Evolutionary conservation across 2,329 filamentous ascomycete genomes (phyloP).

Genomic region (Colletotrichum plurivorum): DNA sequence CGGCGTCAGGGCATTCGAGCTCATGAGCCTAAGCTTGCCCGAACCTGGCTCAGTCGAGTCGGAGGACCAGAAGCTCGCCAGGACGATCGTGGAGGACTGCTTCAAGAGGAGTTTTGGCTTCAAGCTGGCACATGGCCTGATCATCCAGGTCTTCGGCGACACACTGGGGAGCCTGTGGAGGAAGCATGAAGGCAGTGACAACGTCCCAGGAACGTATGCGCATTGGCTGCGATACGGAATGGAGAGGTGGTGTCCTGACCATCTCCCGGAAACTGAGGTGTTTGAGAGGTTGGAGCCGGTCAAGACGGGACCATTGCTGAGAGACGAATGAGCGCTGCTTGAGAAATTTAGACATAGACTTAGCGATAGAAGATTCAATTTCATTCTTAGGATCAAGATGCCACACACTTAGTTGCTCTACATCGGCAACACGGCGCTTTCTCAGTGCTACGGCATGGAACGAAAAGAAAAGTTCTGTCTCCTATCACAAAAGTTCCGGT

Average conservation of each 20-base stretch:
- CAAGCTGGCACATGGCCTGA: slow-evolving; percentile 69
- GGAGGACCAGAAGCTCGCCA: slow-evolving; percentile 61
- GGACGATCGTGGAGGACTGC: slow-evolving; percentile 65
- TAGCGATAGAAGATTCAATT: no score
- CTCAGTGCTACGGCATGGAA: background rate
- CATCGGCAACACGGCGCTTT: no score
- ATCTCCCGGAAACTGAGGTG: slow-evolving; percentile 52
- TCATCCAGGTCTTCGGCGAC: slow-evolving; percentile 61
- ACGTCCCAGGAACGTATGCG: slow-evolving; percentile 65
- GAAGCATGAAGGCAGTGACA: slow-evolving; percentile 62
- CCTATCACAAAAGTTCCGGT: slow-evolving; percentile 7
- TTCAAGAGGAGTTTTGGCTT: slow-evolving; percentile 66
- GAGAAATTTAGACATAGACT: no score
- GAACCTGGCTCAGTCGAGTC: slow-evolving; percentile 55
- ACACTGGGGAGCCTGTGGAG: slow-evolving; percentile 69
- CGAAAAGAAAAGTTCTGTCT: slow-evolving; percentile 1
- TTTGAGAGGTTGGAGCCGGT: slow-evolving; percentile 53
- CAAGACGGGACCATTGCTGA: slow-evolving; percentile 48
- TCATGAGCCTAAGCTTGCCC: slow-evolving; percentile 61
- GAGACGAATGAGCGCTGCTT: slow-evolving; percentile 36
- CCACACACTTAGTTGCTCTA: no score
- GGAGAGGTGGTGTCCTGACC: slow-evolving; percentile 60
- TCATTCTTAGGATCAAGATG: no score
- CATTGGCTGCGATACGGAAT: slow-evolving; percentile 68
- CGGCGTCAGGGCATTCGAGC: slow-evolving; percentile 62